Evolutionary conservation across 2,329 filamentous ascomycete species (phyloP).

Genomic region (Fusarium sp.): DNA sequence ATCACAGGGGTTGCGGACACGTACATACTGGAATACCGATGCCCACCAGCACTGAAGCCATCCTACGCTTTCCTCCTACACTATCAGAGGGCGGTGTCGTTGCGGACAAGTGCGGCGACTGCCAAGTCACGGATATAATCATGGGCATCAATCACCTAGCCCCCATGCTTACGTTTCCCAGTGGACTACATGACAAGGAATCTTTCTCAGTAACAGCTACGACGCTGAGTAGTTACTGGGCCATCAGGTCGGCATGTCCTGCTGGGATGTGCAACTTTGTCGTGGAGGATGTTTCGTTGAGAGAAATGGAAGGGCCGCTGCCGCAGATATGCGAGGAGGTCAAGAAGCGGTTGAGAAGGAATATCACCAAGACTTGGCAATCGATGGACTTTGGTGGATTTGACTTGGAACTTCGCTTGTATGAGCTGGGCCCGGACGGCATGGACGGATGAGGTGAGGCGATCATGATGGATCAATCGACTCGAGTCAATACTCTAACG

Average conservation of each 20-base stretch:
- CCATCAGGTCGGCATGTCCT: fast-evolving
- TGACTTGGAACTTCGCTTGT: not conserved
- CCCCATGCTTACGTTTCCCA: not conserved
- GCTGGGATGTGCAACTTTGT: not conserved
- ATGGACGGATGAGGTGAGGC: too few species aligned
- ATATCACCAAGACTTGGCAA: slow-evolving; percentile 1
- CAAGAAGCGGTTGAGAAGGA: not conserved
- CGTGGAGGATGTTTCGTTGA: not conserved
- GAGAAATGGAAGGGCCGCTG: not conserved
- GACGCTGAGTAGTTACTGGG: not conserved
- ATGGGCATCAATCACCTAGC: slow-evolving; percentile 1
- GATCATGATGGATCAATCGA: too few species aligned
- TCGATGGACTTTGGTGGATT: slow-evolving; percentile 2
- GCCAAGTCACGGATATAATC: not conserved
- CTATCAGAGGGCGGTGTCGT: slow-evolving; percentile 10
- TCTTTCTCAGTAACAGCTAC: not conserved
- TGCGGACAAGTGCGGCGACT: slow-evolving; percentile 13
- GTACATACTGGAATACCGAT: slow-evolving; percentile 11
- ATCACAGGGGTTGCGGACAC: slow-evolving; percentile 4
- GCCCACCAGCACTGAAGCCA: not conserved
- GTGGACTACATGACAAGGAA: not conserved
- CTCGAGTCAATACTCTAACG: not conserved
- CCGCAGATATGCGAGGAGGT: not conserved
- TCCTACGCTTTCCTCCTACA: not conserved
- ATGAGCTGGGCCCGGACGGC: not conserved